Base-by-base conservation (phyloP, 2,329 filamentous ascomycete species). In the Verticillium isaacii region DNA sequence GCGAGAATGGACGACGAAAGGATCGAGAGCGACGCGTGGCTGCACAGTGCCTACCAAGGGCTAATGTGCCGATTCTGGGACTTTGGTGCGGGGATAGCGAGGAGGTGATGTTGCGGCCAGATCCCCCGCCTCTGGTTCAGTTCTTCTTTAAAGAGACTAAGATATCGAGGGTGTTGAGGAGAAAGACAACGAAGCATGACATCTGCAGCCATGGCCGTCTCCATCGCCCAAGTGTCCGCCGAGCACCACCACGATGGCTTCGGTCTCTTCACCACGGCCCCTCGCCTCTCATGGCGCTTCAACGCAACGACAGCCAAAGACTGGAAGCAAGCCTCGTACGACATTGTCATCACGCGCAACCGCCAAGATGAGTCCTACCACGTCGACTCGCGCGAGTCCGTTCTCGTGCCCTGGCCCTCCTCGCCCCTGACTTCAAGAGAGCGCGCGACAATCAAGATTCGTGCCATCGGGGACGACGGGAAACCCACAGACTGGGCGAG, bases 211-310 rank as follows among this genome's bases (percentile, higher is more conserved):
- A 57, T 57, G 56, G 17, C 56, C n/a, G 56, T 57, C 17, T 14
- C 34, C 12, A 57, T 57, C 34, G 56, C 56, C 2, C 32, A 57
- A 12, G 32, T 57, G 6, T 39, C 32, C 12, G 56, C 56, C 34
- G 56, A 57, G 19, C 56, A 57, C 32, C 56, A 57, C 34, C 56
- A 57, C 34, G 56, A 60, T 17, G 54, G 60, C 19, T 57, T 63
- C 14, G 62, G 62, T 15, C 52, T 63, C n/a, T 61, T 59, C 55
- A 57, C 34, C 23, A 25, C 45, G 34, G 56, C 54, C 2, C 62
- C 62, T 36, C 62, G 62, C 11, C 41, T 63, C 36, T 63, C 62
- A 15, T 63, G 62, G 62, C 54, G 62, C 15, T 63, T 62, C 32
- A 50, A 57, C 2, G 55, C 60, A 14, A 61, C 60, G 34, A 50